Base-by-base conservation (phyloP, 768 basidiomycete genomes). In the Panus rudis region DNA sequence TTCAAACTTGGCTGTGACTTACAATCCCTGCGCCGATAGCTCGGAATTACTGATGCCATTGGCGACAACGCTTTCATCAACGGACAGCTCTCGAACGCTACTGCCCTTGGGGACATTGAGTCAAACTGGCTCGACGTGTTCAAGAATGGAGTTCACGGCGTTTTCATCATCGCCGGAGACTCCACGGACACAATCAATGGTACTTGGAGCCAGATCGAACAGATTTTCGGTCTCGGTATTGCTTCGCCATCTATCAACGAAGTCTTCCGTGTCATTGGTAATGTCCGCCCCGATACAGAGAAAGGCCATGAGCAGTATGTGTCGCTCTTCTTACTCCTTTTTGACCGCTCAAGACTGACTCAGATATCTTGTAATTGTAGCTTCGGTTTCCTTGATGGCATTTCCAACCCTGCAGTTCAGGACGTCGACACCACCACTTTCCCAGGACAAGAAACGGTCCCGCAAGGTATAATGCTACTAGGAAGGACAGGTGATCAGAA, bases 121-220 rank as follows among this genome's bases (percentile, higher is more conserved):
- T 71, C 75, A 49, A 60, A 72, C 48, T 79, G 78, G 78, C 65
- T 73, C 4, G 56, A 63, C 0, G 58, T 61, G 11, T 78, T 79
- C 58, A 52, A 45, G 23, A 66, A 50, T 45, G 68, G 50, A 48
- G 66, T 78, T 27, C 67, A 80, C 48, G 75, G 73, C 11, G 56
- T 77, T 14, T 64, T 78, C 43, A 51, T 78, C 28, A 59, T 79
- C 38, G 67, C 76, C 21, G 73, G 70, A 2, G 72, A 75, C 27
- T 59, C 62, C 31, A 65, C 65, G 32, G 50, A 43, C 13, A 66
- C 63, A 0, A 58, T 71, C 32, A 47, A 69, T 14, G 46, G 44
- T 16, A 43, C 42, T 10, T 28, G 49, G 13, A 38, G 33, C 19
- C 20, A 35, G 7, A 37, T 55, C 32, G 64, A 65, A 13, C 43